Evolutionary conservation across 2,329 filamentous ascomycete species (phyloP).

Genomic region (Aspergillus puulaauensis): DNA sequence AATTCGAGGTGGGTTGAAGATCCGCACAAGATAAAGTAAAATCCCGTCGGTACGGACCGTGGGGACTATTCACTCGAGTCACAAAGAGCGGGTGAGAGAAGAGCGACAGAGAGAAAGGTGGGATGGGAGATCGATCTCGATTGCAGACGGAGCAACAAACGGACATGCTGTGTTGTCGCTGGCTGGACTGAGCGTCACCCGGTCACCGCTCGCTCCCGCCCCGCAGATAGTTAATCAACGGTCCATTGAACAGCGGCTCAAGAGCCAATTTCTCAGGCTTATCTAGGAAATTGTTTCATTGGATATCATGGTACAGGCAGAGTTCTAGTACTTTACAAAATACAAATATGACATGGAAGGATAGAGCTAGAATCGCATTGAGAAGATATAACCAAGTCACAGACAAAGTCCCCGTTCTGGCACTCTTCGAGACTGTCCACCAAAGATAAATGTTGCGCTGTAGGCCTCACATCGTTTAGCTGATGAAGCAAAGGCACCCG

Average conservation of each 20-base stretch:
- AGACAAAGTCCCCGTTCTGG: background rate
- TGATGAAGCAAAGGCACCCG: conserved; percentile 96
- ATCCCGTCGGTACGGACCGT: background rate
- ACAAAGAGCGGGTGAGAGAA: background rate
- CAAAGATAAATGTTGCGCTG: background rate
- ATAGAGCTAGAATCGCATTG: conserved; percentile 7
- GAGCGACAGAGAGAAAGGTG: background rate
- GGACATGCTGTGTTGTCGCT: conserved; percentile 25
- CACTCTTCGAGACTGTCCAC: background rate
- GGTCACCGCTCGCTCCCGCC: conserved; percentile 25
- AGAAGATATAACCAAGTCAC: conserved; percentile 1
- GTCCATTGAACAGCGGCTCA: background rate
- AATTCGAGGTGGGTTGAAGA: background rate
- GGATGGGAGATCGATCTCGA: conserved; percentile 3
- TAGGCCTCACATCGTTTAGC: conserved; percentile 50
- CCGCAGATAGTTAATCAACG: conserved; percentile 12
- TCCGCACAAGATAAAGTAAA: background rate
- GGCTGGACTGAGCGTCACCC: conserved; percentile 16
- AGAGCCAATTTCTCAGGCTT: background rate
- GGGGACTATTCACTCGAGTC: background rate
- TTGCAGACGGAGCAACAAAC: conserved; percentile 12
- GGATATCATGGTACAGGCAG: conserved; percentile 20
- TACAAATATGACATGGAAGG: conserved; percentile 6
- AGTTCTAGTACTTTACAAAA: conserved; percentile 12
- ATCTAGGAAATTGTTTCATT: conserved; percentile 9